Conservation (phyloP, 2,329 filamentous ascomycete genomes). For the Phialophora tarda region DNA sequence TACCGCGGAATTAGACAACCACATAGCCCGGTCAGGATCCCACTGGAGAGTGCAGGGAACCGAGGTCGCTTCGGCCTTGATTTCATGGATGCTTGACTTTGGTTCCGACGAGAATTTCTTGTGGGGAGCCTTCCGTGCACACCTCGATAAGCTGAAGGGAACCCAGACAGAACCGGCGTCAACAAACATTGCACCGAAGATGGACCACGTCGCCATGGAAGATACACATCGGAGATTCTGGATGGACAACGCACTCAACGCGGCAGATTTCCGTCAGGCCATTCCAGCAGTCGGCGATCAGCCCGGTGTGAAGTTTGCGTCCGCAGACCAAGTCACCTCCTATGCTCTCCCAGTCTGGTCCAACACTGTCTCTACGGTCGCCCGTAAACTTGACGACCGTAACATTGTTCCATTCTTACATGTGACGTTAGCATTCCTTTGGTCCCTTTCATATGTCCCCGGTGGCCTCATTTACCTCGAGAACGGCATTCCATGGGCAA, state of each 20-base stretch:
- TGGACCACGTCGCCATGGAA: constrained; percentile 25
- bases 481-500: constrained; percentile 57
- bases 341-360: no score
- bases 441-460: constrained; percentile 48
- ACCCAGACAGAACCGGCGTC: not conserved
- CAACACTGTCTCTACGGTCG: constrained; percentile 52
- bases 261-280: constrained; percentile 23
- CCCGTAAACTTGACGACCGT: constrained; percentile 56
- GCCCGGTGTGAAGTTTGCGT: constrained; percentile 35
- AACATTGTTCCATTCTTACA: constrained; percentile 62
- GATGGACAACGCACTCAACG: constrained; percentile 20
- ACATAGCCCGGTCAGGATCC: constrained; percentile 54
- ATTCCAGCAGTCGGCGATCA: constrained; percentile 27
- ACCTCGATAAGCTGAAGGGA: no score
- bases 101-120: no score
- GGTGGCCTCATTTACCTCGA: constrained; percentile 50
- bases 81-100: no score
- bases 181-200: not conserved
- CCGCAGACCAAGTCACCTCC: constrained; percentile 41
- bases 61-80: no score
- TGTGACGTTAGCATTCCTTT: constrained; percentile 60
- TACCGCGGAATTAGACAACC: constrained; percentile 52
- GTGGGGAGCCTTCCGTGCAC: no score
- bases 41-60: constrained; percentile 61
- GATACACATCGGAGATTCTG: constrained; percentile 37